phyloP scores from a whole-genome alignment of 1,284 basidiomycete genomes.

The Tylopilus sp. region DNA sequence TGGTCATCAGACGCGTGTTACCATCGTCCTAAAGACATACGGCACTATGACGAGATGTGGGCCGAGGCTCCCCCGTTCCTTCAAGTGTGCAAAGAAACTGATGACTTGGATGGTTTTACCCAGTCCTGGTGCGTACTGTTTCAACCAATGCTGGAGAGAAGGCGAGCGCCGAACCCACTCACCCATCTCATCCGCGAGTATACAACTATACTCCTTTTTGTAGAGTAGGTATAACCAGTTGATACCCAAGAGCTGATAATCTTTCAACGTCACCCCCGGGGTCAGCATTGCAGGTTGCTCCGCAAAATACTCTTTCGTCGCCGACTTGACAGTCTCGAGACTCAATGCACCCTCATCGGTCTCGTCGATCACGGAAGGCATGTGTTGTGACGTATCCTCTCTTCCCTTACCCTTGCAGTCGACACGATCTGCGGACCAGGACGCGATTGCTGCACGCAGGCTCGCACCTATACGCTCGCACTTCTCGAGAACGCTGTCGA shows the following conservation, averaged over 20 bases:
- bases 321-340: slow-evolving; percentile 45
- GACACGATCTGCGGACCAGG: slow-evolving; percentile 59
- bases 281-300: slow-evolving; percentile 74
- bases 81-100: slow-evolving; percentile 89
- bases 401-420: slow-evolving; percentile 43
- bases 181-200: slow-evolving; percentile 99
- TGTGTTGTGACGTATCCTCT: slow-evolving; percentile 27
- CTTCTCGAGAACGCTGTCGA: slow-evolving; percentile 84
- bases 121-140: slow-evolving; percentile 54
- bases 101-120: slow-evolving; percentile 99
- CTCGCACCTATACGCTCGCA: slow-evolving; percentile 84
- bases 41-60: slow-evolving; percentile 95
- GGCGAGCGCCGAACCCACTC: slow-evolving; percentile 11
- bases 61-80: slow-evolving; percentile 71
- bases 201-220: slow-evolving; percentile 80
- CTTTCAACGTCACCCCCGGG: slow-evolving; percentile 79
- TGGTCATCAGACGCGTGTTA: slow-evolving; percentile 17
- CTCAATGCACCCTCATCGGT: slow-evolving; percentile 60
- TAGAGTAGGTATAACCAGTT: slow-evolving; percentile 96
- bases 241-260: slow-evolving; percentile 95
- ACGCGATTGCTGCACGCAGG: slow-evolving; percentile 65
- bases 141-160: background rate
- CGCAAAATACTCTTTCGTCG: slow-evolving; percentile 63
- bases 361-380: slow-evolving; percentile 34
- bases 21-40: slow-evolving; percentile 57